Base-by-base conservation (phyloP, 768 basidiomycete genomes). In the Cystoderma amianthinum region DNA sequence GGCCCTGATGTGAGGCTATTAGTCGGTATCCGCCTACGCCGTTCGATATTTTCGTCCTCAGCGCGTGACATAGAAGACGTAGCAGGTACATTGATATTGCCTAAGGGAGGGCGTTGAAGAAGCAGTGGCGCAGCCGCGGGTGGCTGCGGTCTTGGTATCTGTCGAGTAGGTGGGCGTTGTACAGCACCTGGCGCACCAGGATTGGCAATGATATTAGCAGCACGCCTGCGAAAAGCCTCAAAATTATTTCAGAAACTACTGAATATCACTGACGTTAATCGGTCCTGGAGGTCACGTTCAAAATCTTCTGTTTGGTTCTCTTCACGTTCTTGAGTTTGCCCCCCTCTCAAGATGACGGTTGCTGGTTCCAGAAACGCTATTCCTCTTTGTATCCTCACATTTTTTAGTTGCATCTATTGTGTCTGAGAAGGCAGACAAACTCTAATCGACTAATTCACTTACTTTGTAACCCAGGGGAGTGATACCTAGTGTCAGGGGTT, bases 381-480 rank as follows among this genome's bases (percentile, higher is more conserved):
- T 3, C 87, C 88, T 28, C 75, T 68, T 16, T 81, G 75, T 20
- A 90, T 69, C 18, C 66, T 67, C 4, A 84, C 80, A 41, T 85
- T 73, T 52, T 77, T 82, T 25, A 96, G 62, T 22, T 83, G 55
- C 53, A 92, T 63, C 87, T 93, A 40, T 15, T n/a, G 37, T 40
- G n/a, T 34, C 15, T 38, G 9, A 12, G 25, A 23, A 40, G 5
- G 13, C 21, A 34, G 22, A 10, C 41, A 34, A 6, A 11, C 9
- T 38, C 9, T 22, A 35, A 19, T 16, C 37, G n/a, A n/a, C n/a
- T n/a, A n/a, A n/a, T n/a, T n/a, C n/a, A n/a, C 52, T 25, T 46
- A 89, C 93, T 70, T 97, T 97, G 54, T 65, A 86, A 6, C 94
- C 94, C 21, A 94, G 64, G 2, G 76, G 76, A 1, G 92, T 95